Conservation (phyloP, 2,329 filamentous ascomycete species). For the Alternaria incomplexa region DNA sequence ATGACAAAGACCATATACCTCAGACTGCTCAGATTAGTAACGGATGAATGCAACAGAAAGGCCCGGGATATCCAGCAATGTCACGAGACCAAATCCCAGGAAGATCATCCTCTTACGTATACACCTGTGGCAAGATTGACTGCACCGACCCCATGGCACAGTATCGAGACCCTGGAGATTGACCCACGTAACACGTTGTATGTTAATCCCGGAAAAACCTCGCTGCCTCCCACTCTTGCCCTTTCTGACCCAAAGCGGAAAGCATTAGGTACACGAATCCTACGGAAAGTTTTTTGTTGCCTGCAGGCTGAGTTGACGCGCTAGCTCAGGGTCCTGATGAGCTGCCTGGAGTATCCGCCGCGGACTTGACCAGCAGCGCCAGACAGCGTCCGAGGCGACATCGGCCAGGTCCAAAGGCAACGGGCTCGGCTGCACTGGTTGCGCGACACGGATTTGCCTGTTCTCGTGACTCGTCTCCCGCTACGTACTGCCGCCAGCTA, state of each 20-base stretch:
- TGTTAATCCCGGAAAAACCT: constrained; percentile 14
- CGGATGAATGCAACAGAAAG: neutral
- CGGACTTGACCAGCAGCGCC: constrained; percentile 9
- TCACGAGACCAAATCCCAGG: neutral
- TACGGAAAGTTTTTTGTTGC: constrained; percentile 1
- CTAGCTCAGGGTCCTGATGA: constrained; percentile 14
- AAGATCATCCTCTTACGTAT: neutral
- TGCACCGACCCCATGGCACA: neutral
- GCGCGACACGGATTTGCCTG: constrained; percentile 28
- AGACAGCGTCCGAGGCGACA: constrained; percentile 36
- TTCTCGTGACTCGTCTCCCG: constrained; percentile 45
- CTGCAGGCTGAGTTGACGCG: constrained; percentile 14
- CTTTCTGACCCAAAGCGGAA: constrained; percentile 11
- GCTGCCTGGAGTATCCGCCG: constrained; percentile 39
- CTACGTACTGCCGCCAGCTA: constrained; percentile 21
- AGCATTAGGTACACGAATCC: constrained; percentile 26
- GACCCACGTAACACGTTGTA: constrained; percentile 4
- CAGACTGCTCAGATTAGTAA: neutral
- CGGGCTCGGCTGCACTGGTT: constrained; percentile 11
- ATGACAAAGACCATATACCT: neutral
- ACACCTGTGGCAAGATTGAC: neutral
- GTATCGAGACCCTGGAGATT: constrained; percentile 16
- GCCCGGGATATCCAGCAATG: neutral
- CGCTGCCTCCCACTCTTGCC: constrained; percentile 19
- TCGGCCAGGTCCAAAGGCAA: constrained; percentile 34